phyloP scores from a whole-genome alignment of 192 early-diverging fungal genomes.

The Backusella luteola region DNA sequence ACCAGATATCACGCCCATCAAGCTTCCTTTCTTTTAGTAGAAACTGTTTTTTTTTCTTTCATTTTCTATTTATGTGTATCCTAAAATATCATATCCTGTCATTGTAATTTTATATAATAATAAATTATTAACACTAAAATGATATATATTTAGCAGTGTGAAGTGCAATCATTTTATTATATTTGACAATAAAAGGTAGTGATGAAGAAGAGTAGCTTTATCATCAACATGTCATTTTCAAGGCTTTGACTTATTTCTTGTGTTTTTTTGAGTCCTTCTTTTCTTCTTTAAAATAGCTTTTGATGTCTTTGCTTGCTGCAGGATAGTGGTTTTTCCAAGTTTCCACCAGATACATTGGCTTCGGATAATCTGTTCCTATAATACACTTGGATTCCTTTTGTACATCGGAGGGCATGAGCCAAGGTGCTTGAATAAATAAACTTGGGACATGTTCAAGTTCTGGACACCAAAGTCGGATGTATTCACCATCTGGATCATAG shows the following conservation, averaged over 20 bases:
- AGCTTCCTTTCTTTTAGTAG: slow-evolving; percentile 15
- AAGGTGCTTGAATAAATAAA: slow-evolving; percentile 1
- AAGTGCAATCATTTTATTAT: too few relatives aligned
- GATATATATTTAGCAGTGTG: not conserved
- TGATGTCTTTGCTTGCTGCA: not conserved
- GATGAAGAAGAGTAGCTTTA: too few relatives aligned
- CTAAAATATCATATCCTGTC: not conserved
- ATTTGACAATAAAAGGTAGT: too few relatives aligned
- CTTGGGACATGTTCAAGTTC: slow-evolving; percentile 22
- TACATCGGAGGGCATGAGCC: slow-evolving; percentile 9
- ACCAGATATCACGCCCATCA: not conserved
- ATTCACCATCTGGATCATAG: slow-evolving; percentile 40
- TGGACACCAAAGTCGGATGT: slow-evolving; percentile 35
- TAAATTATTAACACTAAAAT: not conserved
- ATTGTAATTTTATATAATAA: not conserved
- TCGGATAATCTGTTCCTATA: slow-evolving; percentile 16
- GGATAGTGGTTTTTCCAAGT: slow-evolving; percentile 13
- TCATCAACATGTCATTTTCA: too few relatives aligned
- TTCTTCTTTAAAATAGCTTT: not conserved
- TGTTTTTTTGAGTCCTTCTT: not conserved
- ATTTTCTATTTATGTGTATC: not conserved
- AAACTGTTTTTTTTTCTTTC: too few relatives aligned
- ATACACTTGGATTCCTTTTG: slow-evolving; percentile 3
- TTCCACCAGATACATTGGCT: slow-evolving; percentile 10
- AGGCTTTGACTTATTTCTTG: not conserved